Percentiles rank a stretch among this genome's conserved stretches.
phyloP scores from a whole-genome alignment of 805 yeast genomes.

The Myxozyma sirexii region DNA sequence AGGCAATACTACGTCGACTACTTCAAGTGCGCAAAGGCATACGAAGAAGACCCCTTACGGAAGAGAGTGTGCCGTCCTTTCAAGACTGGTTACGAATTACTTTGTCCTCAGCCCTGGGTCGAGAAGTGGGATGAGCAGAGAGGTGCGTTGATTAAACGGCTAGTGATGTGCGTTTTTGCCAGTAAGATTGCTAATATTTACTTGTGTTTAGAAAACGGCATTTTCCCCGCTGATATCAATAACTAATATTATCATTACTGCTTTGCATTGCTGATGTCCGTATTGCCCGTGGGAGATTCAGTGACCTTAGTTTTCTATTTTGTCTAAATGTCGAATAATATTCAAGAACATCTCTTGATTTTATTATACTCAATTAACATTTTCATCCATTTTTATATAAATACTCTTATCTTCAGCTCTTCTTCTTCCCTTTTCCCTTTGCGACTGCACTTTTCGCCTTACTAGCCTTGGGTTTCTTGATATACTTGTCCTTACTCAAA shows the following conservation, averaged over 20 bases:
- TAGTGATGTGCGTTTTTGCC: too few species aligned
- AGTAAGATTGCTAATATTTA: too few species aligned
- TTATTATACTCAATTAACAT: too few species aligned
- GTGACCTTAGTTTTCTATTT: too few species aligned
- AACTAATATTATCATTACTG: not conserved
- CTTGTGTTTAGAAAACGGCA: constrained; percentile 33
- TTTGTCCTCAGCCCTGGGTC: constrained; percentile 47
- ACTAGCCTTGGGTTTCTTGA: constrained; percentile 53
- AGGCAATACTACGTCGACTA: constrained; percentile 91
- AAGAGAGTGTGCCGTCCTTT: constrained; percentile 87
- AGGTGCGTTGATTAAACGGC: too few species aligned
- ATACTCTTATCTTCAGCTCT: not conserved
- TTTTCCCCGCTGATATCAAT: constrained; percentile 37
- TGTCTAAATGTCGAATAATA: too few species aligned
- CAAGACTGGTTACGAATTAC: constrained; percentile 69
- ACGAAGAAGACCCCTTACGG: constrained; percentile 75
- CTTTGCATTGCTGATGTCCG: too few species aligned
- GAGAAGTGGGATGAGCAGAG: constrained; percentile 50
- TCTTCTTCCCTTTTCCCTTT: constrained; percentile 16
- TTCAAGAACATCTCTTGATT: too few species aligned
- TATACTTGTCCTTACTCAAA: constrained; percentile 61
- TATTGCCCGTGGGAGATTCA: too few species aligned
- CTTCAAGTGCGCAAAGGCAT: constrained; percentile 93
- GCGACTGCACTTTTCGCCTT: constrained; percentile 31
- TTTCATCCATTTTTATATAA: not conserved